phyloP scores from a whole-genome alignment of 2,329 filamentous ascomycete species.

The Talaromyces sp. region DNA sequence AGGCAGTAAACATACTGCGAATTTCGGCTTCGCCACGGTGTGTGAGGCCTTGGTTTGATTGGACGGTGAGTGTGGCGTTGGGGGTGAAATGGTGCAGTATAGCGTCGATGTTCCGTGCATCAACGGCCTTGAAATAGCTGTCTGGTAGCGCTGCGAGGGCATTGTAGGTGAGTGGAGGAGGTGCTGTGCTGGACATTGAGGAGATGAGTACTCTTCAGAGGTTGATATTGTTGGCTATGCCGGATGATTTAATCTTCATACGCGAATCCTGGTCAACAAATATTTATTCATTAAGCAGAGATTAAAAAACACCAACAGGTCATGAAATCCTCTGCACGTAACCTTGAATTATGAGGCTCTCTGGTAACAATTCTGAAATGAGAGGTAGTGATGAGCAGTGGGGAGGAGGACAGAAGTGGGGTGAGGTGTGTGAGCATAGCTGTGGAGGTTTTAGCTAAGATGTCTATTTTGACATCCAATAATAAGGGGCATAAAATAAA shows the following conservation, averaged over 20 bases:
- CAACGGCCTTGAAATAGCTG: too few relatives aligned
- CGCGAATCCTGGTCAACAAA: too few relatives aligned
- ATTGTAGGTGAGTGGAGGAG: not conserved
- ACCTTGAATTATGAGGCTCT: not conserved
- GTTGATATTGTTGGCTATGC: too few relatives aligned
- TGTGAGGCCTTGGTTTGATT: not conserved
- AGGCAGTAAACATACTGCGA: not conserved
- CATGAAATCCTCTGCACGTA: too few relatives aligned
- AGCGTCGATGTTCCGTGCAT: not conserved
- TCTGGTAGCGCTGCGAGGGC: too few relatives aligned
- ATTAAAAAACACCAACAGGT: too few relatives aligned
- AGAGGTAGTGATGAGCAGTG: not conserved
- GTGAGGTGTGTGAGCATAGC: not conserved
- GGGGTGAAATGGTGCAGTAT: not conserved
- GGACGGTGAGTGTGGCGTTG: not conserved
- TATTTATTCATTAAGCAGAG: too few relatives aligned
- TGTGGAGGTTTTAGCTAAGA: not conserved
- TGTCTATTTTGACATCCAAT: not conserved
- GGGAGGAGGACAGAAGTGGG: not conserved
- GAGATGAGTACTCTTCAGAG: too few relatives aligned
- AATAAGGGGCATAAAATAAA: not conserved
- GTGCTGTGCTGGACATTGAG: too few relatives aligned
- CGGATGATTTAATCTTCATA: too few relatives aligned
- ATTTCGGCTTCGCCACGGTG: not conserved
- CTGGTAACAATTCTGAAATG: not conserved